Evolutionary conservation across 2,329 filamentous ascomycete species (phyloP).

Genomic region (Ceratocystis huliohia): DNA sequence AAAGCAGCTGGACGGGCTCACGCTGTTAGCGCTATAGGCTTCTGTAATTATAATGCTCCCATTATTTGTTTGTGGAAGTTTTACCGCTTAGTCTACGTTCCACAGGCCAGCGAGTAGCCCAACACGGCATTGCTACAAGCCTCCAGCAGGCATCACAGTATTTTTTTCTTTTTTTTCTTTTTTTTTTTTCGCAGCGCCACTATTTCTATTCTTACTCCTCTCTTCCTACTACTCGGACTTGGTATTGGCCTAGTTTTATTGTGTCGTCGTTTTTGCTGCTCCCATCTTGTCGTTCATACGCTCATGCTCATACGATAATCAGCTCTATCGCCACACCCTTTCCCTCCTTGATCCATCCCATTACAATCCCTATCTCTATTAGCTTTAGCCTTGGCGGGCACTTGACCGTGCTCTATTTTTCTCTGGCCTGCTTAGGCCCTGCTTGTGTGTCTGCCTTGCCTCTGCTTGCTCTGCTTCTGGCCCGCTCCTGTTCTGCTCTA

Average conservation of each 20-base stretch:
- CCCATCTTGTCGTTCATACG: background rate
- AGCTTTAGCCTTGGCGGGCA: conserved; percentile 1
- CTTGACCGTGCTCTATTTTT: conserved; percentile 7
- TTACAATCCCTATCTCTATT: background rate
- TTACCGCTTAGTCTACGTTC: too few species aligned
- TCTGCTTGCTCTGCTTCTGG: too few species aligned
- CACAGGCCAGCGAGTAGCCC: too few species aligned
- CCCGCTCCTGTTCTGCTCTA: too few species aligned
- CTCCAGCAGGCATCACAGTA: background rate
- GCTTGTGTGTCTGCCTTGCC: too few species aligned
- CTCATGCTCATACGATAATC: conserved; percentile 10
- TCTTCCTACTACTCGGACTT: background rate
- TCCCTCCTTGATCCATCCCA: background rate
- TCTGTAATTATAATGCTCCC: too few species aligned
- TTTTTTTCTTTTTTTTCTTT: background rate
- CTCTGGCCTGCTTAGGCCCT: background rate
- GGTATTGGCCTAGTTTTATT: background rate
- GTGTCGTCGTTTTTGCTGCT: background rate
- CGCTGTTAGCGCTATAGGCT: too few species aligned
- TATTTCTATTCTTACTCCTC: background rate
- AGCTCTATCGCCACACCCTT: conserved; percentile 8
- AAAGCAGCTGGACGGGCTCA: too few species aligned
- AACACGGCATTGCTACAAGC: too few species aligned
- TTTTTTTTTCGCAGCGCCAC: background rate
- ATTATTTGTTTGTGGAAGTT: too few species aligned